Evolutionary conservation across 2,329 filamentous ascomycete species (phyloP).

Genomic region (Fusarium caatingaense): DNA sequence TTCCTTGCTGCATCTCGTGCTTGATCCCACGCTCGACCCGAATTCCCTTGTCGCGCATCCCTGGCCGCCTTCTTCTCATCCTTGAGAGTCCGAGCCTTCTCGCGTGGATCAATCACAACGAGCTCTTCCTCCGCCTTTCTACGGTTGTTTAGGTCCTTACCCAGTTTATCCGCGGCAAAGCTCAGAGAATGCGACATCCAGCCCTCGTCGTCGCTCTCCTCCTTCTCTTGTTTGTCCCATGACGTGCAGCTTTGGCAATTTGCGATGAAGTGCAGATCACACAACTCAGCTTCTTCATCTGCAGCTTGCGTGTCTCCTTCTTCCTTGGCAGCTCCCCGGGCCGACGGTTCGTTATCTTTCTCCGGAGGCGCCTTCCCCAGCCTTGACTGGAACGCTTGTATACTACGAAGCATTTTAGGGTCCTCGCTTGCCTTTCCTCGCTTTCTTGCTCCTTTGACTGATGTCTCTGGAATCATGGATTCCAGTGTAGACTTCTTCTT

Average conservation of each 20-base stretch:
- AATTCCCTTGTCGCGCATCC: constrained; percentile 64
- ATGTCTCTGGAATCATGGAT: constrained; percentile 78
- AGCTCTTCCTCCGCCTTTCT: constrained; percentile 91
- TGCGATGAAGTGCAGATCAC: constrained; percentile 95
- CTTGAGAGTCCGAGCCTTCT: constrained; percentile 79
- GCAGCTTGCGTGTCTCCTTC: constrained; percentile 38
- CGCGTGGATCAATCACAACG: constrained; percentile 91
- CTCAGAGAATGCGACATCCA: constrained; percentile 90
- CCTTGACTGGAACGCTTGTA: constrained; percentile 83
- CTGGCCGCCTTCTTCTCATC: constrained; percentile 71
- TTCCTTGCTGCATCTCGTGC: constrained; percentile 62
- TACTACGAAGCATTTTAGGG: constrained; percentile 72
- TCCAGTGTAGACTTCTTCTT: constrained; percentile 76
- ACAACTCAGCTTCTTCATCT: constrained; percentile 79
- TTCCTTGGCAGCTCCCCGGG: constrained; percentile 42
- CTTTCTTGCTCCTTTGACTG: constrained; percentile 77
- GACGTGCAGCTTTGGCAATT: constrained; percentile 92
- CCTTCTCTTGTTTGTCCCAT: constrained; percentile 77
- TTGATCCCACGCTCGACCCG: constrained; percentile 68
- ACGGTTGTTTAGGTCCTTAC: constrained; percentile 92
- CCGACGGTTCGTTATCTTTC: constrained; percentile 47
- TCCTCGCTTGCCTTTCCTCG: constrained; percentile 69
- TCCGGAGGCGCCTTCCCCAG: constrained; percentile 67
- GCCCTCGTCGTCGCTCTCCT: constrained; percentile 71
- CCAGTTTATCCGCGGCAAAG: constrained; percentile 89